Percentiles rank a stretch among this genome's conserved stretches.
These are phyloP conservation scores for Tulasnella calospora DNA, from an alignment of 768 basidiomycete species.

Conservation along the genomic window DNA sequence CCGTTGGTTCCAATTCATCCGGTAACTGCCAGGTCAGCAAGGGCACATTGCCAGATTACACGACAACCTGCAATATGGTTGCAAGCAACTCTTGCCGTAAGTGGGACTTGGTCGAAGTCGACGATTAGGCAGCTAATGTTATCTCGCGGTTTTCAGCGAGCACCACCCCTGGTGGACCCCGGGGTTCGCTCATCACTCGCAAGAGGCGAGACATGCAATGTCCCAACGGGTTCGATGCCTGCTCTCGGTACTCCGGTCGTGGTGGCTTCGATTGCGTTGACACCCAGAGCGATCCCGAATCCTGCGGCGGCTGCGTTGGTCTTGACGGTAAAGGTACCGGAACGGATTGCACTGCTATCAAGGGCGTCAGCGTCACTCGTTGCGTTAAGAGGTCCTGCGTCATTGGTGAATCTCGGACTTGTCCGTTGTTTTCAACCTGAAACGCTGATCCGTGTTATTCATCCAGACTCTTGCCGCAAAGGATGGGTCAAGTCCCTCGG, in stretches of 20 bases:
- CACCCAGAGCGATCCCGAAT: conserved; percentile 8
- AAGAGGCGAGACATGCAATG: neutral
- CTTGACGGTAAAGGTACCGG: conserved; percentile 31
- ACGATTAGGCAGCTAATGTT: neutral
- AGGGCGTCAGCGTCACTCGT: conserved; percentile 40
- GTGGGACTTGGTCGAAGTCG: neutral
- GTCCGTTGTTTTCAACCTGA: neutral
- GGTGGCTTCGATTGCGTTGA: conserved; percentile 23
- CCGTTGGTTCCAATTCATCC: neutral
- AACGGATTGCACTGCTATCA: conserved; percentile 45
- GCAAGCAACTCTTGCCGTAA: neutral
- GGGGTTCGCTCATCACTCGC: neutral
- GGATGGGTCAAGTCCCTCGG: neutral
- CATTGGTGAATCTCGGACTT: neutral
- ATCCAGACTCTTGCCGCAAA: neutral
- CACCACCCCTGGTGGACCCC: neutral
- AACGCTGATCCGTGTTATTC: neutral
- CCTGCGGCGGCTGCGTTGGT: conserved; percentile 21
- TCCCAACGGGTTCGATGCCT: neutral
- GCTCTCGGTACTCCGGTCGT: neutral
- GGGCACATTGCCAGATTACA: neutral
- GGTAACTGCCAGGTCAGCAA: neutral
- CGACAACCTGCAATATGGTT: neutral
- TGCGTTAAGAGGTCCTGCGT: conserved; percentile 39
- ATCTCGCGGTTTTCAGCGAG: neutral